phyloP scores from a whole-genome alignment of 306 rosid genomes.

The Crataegus laevigata region DNA sequence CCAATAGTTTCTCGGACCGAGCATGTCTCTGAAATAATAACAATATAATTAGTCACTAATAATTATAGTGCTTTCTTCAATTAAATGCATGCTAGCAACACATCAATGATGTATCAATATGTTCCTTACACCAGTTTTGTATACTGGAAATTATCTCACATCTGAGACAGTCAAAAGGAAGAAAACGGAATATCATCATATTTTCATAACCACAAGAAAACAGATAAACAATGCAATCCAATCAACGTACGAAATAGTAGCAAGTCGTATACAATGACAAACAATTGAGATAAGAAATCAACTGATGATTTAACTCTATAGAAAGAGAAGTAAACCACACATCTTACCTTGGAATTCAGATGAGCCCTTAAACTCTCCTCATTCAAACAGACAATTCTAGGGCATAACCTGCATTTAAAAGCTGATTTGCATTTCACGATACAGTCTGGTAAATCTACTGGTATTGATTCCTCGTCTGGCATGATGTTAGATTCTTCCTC shows the following conservation, averaged over 20 bases:
- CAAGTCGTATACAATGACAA: not conserved
- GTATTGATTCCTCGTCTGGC: slow-evolving; percentile 23
- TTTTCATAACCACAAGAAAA: not conserved
- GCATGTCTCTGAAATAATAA: slow-evolving; percentile 59
- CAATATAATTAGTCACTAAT: slow-evolving; percentile 1
- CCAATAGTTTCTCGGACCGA: slow-evolving; percentile 66
- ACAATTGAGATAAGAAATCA: not conserved
- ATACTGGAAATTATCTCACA: not conserved
- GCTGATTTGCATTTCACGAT: slow-evolving; percentile 65
- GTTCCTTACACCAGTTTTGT: not conserved
- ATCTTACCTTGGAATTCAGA: slow-evolving; percentile 73
- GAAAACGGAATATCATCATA: not conserved
- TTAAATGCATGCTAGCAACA: not conserved
- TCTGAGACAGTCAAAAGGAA: not conserved
- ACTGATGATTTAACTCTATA: not conserved
- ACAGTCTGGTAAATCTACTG: slow-evolving; percentile 28
- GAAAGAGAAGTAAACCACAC: slow-evolving; percentile 5
- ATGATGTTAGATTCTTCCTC: slow-evolving; percentile 19
- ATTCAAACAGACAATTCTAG: slow-evolving; percentile 70
- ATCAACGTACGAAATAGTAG: not conserved
- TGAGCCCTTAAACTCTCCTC: slow-evolving; percentile 75
- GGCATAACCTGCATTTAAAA: slow-evolving; percentile 88
- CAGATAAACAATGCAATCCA: not conserved
- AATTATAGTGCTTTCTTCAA: not conserved
- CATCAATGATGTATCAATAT: not conserved